A percentile compares a stretch with the other conserved stretches of the same genome.
Evolutionary conservation across 2,329 filamentous ascomycete species (phyloP).

Genomic region (Paraphoma chrysanthemicola): DNA sequence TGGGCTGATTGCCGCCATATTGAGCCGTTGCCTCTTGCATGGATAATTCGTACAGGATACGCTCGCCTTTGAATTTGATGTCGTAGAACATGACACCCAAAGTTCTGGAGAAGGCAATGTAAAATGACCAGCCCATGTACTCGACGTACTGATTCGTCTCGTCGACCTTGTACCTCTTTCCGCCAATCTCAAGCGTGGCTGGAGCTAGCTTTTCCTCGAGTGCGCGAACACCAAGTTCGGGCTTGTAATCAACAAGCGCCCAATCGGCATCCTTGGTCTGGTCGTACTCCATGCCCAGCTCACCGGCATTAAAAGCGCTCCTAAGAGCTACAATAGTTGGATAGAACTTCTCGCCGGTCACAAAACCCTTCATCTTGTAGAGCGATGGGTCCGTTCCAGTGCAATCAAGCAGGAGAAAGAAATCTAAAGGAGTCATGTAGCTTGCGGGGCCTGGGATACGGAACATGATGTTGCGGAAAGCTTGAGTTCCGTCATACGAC

Average conservation of each 20-base stretch:
- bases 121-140: constrained; percentile 61
- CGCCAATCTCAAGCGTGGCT: constrained; percentile 49
- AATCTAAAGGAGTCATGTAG: constrained; percentile 55
- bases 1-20: constrained; percentile 56
- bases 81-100: constrained; percentile 61
- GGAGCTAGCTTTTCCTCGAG: constrained; percentile 54
- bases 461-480: constrained; percentile 53
- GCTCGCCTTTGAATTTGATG: constrained; percentile 61
- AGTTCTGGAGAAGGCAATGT: constrained; percentile 57
- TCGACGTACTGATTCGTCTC: constrained; percentile 53
- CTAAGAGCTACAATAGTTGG: constrained; percentile 58
- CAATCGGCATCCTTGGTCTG: constrained; percentile 57
- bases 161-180: constrained; percentile 54
- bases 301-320: constrained; percentile 52
- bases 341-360: constrained; percentile 61
- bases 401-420: constrained; percentile 54
- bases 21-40: constrained; percentile 64
- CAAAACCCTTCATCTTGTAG: constrained; percentile 53
- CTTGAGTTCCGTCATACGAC: constrained; percentile 49
- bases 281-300: constrained; percentile 54
- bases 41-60: constrained; percentile 63
- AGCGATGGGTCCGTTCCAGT: constrained; percentile 53
- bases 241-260: constrained; percentile 52
- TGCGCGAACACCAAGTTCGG: constrained; percentile 31
- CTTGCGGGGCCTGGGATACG: constrained; percentile 47